These are phyloP conservation scores for Pythium volutum DNA, from an alignment of 352 stramenopile genomes.

Conservation along the genomic window DNA sequence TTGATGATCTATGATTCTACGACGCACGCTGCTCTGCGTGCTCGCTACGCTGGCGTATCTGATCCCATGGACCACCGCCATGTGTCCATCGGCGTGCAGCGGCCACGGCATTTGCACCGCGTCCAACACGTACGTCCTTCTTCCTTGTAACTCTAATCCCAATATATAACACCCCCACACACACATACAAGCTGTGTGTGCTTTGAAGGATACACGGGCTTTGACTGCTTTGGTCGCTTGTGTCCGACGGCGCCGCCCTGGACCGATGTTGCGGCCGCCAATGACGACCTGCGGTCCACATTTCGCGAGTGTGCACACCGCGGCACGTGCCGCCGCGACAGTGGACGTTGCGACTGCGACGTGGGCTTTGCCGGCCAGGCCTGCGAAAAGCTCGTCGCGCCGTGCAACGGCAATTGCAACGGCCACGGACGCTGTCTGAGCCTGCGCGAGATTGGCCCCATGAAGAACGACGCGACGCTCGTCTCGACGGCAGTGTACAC, in stretches of 20 bases:
- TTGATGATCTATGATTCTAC: background rate
- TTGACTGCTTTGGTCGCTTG: conserved; percentile 76
- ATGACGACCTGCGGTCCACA: conserved; percentile 41
- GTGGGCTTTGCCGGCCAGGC: conserved; percentile 61
- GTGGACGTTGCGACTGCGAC: conserved; percentile 80
- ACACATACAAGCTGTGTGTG: conserved; percentile 68
- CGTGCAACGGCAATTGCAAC: conserved; percentile 83
- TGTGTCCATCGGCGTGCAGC: conserved; percentile 65
- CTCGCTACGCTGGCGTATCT: background rate
- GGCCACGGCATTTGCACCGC: conserved; percentile 52
- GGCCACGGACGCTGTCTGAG: conserved; percentile 88
- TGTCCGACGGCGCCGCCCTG: conserved; percentile 75
- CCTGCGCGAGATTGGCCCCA: conserved; percentile 50
- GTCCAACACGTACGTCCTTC: conserved; percentile 45
- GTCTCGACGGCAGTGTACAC: conserved; percentile 54
- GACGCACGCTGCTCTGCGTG: background rate
- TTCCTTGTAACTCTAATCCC: background rate
- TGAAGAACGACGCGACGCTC: conserved; percentile 63
- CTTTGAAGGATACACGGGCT: conserved; percentile 80
- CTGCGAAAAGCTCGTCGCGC: conserved; percentile 52
- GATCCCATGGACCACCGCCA: conserved; percentile 5
- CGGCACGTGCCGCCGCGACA: conserved; percentile 73
- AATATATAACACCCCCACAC: background rate
- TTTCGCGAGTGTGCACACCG: conserved; percentile 63
- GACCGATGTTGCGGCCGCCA: conserved; percentile 44